Evolutionary conservation across 2,329 filamentous ascomycete genomes (phyloP), one percentile per base, ranked within the genome.

Genomic region (Penicillium freii): DNA sequence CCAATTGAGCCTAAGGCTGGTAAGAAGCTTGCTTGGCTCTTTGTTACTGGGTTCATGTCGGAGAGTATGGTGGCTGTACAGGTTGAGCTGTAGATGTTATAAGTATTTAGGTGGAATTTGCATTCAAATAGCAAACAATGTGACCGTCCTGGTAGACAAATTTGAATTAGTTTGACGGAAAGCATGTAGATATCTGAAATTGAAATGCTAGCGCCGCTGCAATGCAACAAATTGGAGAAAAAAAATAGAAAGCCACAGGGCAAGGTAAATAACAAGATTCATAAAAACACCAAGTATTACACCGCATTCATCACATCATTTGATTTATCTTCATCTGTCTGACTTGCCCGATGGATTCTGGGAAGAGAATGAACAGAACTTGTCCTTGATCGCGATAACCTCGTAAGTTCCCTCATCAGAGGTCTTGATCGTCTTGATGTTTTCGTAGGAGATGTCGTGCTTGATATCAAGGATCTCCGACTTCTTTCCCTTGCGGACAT

Each of bases 391-490:
- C 11, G 91, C 88, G 31, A 97, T 90, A 19, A 99, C 93, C 78
- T 99, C 94, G 71, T 99, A 99, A 64, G 92, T 96, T 49, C 94
- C 94, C 80, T 97, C 94, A 71, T 96, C 90, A 66, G 88, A 92
- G 27, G 92, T 92, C 67, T 87, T 87, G 66, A 97, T 84, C 27
- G 86, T 85, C 82, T 96, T 92, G 69, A 80, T 87, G 73, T 91
- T 84, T 68, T 95, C 91, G 61, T 92, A 85, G 48, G 89, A 93
- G 19, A 89, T 82, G 66, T 97, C 92, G 64, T 94, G 92, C 66
- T 90, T 86, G 63, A 95, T 97, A 78, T 99, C 95, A 19, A 99
- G 81, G 34, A 99, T 84, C 67, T 87, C 82, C 38, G 88, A 86
- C 70, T 87, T 89, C 73, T 91, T 90, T 1, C 89, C 88, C 77